Base-by-base conservation (phyloP, 2,329 filamentous ascomycete genomes). In the Monosporascus sp. region DNA sequence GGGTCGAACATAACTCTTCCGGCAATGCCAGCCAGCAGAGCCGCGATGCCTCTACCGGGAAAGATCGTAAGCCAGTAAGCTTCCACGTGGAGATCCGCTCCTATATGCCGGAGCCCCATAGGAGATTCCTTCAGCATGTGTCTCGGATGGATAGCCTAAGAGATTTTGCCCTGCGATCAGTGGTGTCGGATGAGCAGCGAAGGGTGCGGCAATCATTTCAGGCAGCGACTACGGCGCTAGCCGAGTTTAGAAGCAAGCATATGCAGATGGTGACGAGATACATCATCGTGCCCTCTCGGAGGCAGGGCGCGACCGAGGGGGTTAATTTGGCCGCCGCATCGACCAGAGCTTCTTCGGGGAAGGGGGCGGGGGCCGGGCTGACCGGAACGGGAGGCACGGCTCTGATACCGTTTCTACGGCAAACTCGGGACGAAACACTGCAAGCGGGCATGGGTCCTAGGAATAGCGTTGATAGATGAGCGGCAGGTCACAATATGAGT, bases 81-180 rank as follows among this genome's bases (percentile, higher is more conserved):
- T 82, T 78, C 59, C 78, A 80, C 62, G 65, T 80, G 55, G 78
- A 96, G 61, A 93, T 97, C 75, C 83, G 90, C 50, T 81, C 80
- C 37, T 97, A 97, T 73, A 97, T 97, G 92, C 92, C 92, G 0
- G 89, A 88, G 0, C 82, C 84, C 0, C 93, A 97, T 67, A 80
- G 87, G 2, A 79, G 83, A 2, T 96, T 97, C 70, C 77, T 97
- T 1, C 78, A 86, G 51, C 79, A 88, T 48, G 80, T 94, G 7
- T 77, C 81, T 44, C 76, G 77, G 5, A 81, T 90, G 50, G 82
- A 88, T 22, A 95, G 90, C 62, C 87, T 96, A 60, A 85, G 85
- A 49, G 78, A 84, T 45, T 87, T 87, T 51, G 90, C 82, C 72
- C 65, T 79, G 67, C 65, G 57, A 66, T 75, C 60, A 70, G 85